phyloP scores from a whole-genome alignment of 78 protist genomes.

The Dictyostelium citrinum region DNA sequence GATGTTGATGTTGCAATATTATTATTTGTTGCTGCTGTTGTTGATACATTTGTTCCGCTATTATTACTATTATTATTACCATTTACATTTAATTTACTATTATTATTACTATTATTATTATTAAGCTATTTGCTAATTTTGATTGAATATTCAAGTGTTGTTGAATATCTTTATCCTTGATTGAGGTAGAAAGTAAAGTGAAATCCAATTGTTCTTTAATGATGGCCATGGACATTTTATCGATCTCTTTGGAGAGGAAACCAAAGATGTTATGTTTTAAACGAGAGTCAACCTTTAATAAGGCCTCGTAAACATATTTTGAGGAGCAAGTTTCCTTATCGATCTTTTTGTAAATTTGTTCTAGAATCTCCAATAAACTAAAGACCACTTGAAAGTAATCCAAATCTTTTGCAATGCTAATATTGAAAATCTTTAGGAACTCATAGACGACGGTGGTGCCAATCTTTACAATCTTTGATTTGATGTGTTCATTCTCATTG shows the following conservation, averaged over 20 bases:
- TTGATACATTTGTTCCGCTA: background rate
- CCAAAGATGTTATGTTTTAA: slow-evolving; percentile 68
- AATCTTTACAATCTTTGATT: slow-evolving; percentile 61
- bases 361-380: slow-evolving; percentile 43
- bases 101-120: no score
- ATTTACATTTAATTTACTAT: background rate
- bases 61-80: background rate
- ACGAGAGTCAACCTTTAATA: slow-evolving; percentile 38
- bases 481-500: slow-evolving; percentile 69
- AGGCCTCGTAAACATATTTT: slow-evolving; percentile 61
- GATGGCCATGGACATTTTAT: slow-evolving; percentile 35
- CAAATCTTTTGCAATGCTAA: slow-evolving; percentile 61
- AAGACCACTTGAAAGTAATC: slow-evolving; percentile 71
- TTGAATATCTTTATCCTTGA: slow-evolving; percentile 55
- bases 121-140: slow-evolving; percentile 20
- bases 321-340: slow-evolving; percentile 67
- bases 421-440: slow-evolving; percentile 67
- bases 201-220: slow-evolving; percentile 64
- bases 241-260: slow-evolving; percentile 65
- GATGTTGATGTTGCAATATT: background rate
- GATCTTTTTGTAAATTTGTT: slow-evolving; percentile 57
- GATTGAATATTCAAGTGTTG: slow-evolving; percentile 56
- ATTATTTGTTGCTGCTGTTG: background rate
- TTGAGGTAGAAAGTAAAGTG: slow-evolving; percentile 14
- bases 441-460: slow-evolving; percentile 71